These are phyloP conservation scores for Ceratobasidium sp. DNA, from an alignment of 1,284 basidiomycete species.

Conservation along the genomic window DNA sequence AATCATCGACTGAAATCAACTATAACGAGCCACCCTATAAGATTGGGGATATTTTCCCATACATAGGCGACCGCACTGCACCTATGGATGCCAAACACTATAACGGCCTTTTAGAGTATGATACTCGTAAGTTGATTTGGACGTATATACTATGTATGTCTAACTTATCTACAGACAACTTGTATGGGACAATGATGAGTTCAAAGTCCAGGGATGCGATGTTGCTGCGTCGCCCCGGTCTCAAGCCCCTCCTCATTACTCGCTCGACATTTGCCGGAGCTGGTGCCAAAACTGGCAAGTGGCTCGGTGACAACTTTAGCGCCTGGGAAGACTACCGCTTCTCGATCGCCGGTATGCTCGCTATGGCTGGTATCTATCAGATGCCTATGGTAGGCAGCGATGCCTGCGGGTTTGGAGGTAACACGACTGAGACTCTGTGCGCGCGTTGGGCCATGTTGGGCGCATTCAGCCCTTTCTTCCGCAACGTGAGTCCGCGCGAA, in stretches of 20 bases:
- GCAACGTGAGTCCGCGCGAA: slow-evolving; percentile 58
- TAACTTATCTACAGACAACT: slow-evolving; percentile 55
- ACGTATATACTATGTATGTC: background rate
- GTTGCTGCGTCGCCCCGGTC: slow-evolving; percentile 64
- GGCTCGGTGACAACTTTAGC: slow-evolving; percentile 68
- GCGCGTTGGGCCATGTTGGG: slow-evolving; percentile 73
- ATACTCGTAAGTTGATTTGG: slow-evolving; percentile 54
- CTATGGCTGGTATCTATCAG: slow-evolving; percentile 67
- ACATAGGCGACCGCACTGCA: slow-evolving; percentile 47
- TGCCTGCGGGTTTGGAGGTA: slow-evolving; percentile 58
- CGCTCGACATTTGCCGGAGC: slow-evolving; percentile 76
- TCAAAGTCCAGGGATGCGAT: slow-evolving; percentile 66
- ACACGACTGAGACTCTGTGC: slow-evolving; percentile 69
- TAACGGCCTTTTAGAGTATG: slow-evolving; percentile 69
- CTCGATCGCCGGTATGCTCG: slow-evolving; percentile 70
- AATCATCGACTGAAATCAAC: slow-evolving; percentile 7
- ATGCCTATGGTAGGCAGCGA: slow-evolving; percentile 74
- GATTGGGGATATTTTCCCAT: slow-evolving; percentile 36
- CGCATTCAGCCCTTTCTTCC: slow-evolving; percentile 75
- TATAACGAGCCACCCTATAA: slow-evolving; percentile 41
- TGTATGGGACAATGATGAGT: slow-evolving; percentile 78
- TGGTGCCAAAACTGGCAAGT: slow-evolving; percentile 69
- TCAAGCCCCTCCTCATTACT: slow-evolving; percentile 70
- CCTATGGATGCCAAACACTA: slow-evolving; percentile 61
- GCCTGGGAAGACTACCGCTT: slow-evolving; percentile 45